Conservation (phyloP, 768 basidiomycete species). For the Mycena chlorophos region DNA sequence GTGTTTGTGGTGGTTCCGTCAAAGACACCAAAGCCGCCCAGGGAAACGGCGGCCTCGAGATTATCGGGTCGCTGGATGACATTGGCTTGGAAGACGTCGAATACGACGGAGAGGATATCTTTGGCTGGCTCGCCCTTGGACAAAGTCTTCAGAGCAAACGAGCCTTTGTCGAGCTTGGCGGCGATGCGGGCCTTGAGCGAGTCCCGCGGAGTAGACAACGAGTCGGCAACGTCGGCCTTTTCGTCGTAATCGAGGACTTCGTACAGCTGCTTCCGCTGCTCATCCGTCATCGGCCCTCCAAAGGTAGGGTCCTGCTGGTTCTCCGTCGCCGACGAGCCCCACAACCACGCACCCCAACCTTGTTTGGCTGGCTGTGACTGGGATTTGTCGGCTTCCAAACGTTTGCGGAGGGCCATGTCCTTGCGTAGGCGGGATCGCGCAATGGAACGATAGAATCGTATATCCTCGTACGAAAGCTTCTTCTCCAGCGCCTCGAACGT, state of each 20-base stretch:
- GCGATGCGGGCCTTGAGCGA: slow-evolving; percentile 74
- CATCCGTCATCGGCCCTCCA: slow-evolving; percentile 76
- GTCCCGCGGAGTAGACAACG: slow-evolving; percentile 73
- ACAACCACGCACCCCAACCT: slow-evolving; percentile 77
- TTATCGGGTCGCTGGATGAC: slow-evolving; percentile 84
- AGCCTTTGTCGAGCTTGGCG: slow-evolving; percentile 83
- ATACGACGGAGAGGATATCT: slow-evolving; percentile 85
- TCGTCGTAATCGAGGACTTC: slow-evolving; percentile 92
- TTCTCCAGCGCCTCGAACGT: slow-evolving; percentile 68
- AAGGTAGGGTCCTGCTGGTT: slow-evolving; percentile 57
- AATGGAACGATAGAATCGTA: slow-evolving; percentile 96
- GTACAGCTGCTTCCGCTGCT: slow-evolving; percentile 88
- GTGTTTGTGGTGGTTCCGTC: slow-evolving; percentile 86
- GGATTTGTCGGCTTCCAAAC: slow-evolving; percentile 67
- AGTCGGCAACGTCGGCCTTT: slow-evolving; percentile 66
- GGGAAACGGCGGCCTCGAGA: slow-evolving; percentile 79
- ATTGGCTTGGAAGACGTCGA: slow-evolving; percentile 83
- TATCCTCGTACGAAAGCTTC: slow-evolving; percentile 89
- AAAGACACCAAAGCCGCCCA: slow-evolving; percentile 84
- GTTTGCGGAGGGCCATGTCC: slow-evolving; percentile 70
- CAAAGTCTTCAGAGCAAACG: slow-evolving; percentile 78
- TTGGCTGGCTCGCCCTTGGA: slow-evolving; percentile 55
- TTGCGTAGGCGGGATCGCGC: slow-evolving; percentile 86
- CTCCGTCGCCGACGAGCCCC: slow-evolving; percentile 56
- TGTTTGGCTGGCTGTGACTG: slow-evolving; percentile 50